Evolutionary conservation across 768 basidiomycete genomes (phyloP), one percentile per base, ranked within the genome.

Genomic region (Pulveroboletus frians): DNA sequence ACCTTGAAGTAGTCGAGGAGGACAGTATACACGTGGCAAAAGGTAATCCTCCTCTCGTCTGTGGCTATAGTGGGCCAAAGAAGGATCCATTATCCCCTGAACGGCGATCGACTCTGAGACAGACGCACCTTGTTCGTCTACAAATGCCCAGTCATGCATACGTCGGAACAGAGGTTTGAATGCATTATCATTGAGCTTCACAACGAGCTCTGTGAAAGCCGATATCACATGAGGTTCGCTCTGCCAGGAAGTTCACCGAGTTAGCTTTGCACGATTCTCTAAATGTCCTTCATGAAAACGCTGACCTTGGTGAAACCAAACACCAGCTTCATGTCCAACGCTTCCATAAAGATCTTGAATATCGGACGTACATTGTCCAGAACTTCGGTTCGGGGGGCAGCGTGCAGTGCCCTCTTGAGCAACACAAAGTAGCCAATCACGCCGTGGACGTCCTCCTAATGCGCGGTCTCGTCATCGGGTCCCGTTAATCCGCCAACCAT

Each of bases 111-210:
- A 21, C 9, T 13, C 23, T 21, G 1, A 34, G 21, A 8, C 9
- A 13, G 4, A 66, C 74, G 29, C 59, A 83, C 82, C 68, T 21
- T 62, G 60, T 26, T 76, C 77, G 49, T 73, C 72, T 1, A 76
- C 77, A 59, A 93, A 93, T 0, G 92, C 92, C 96, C 96, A 99
- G 63, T 99, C 96, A 60, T 90, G 92, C 49, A 94, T 67, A 46
- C 84, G 83, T 47, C 92, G 83, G 78, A 97, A 95, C 14, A 97
- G 71, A 1, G 95, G 93, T 53, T 83, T 79, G 81, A 99, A 98
- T 0, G 85, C 78, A 0, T 81, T 80, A 58, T 98, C 96, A 61
- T 94, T 96, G 46, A 99, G 74, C 68, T 97, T 97, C 46, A 91
- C 81, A 10, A 93, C 88, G 9, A 97, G 72, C 65, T 95, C 90